phyloP scores from a whole-genome alignment of 768 basidiomycete species.

The Phlebiopsis gigantea region DNA sequence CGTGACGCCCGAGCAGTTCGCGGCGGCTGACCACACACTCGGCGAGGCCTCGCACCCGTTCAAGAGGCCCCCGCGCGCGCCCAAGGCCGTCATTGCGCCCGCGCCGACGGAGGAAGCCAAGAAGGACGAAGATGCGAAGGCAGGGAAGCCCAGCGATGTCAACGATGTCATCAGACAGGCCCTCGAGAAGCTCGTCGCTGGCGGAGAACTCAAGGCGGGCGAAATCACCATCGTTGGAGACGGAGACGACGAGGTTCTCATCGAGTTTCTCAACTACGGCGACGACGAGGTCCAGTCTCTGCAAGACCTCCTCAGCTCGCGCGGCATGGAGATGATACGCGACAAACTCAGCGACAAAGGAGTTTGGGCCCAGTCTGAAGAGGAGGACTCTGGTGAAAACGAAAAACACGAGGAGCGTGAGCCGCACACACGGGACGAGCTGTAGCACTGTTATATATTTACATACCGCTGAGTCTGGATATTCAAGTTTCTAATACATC shows the following conservation, averaged over 20 bases:
- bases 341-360: neutral
- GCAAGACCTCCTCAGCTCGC: constrained; percentile 18
- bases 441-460: constrained; percentile 9
- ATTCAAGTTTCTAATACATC: neutral
- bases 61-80: constrained; percentile 37
- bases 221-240: constrained; percentile 19
- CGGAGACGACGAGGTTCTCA: constrained; percentile 20
- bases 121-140: neutral
- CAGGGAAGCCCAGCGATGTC: neutral
- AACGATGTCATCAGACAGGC: constrained; percentile 17
- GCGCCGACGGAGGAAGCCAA: constrained; percentile 1
- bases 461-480: neutral
- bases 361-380: neutral
- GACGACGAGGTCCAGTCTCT: constrained; percentile 10
- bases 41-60: constrained; percentile 54
- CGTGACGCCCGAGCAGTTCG: constrained; percentile 30
- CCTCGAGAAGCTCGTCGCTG: constrained; percentile 19
- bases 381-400: constrained; percentile 10
- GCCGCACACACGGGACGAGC: constrained; percentile 20
- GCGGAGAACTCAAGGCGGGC: constrained; percentile 8
- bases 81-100: constrained; percentile 43
- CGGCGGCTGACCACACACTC: constrained; percentile 25
- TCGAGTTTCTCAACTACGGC: constrained; percentile 19
- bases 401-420: constrained; percentile 15
- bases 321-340: constrained; percentile 12